Conservation (phyloP, 495 filamentous ascomycete genomes). For the Tetracladium marchalianum region DNA sequence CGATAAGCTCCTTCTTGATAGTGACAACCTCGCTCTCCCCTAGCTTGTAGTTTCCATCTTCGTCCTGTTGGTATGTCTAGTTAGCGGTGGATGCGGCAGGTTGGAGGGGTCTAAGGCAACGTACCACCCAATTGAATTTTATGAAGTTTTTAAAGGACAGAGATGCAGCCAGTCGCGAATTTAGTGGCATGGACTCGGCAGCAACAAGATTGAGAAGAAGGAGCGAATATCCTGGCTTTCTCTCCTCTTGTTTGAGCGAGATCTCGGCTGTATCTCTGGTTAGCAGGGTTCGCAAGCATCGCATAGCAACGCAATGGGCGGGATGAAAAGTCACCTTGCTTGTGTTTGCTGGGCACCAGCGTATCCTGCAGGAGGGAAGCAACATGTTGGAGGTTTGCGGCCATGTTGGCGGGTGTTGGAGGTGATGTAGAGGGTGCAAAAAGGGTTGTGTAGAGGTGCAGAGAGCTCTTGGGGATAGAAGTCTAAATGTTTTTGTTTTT, state of each 20-base stretch:
- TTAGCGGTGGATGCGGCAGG: background rate
- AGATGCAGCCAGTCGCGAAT: conserved; percentile 80
- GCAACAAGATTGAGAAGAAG: conserved; percentile 81
- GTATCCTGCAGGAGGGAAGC: conserved; percentile 77
- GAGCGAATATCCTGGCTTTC: conserved; percentile 77
- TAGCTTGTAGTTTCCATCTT: conserved; percentile 85
- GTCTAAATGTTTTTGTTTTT: too few relatives aligned
- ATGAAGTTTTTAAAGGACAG: conserved; percentile 99
- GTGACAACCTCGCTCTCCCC: conserved; percentile 66
- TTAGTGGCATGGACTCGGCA: conserved; percentile 51
- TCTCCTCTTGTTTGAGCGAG: conserved; percentile 63
- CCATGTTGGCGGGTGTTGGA: conserved; percentile 44
- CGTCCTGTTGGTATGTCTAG: conserved; percentile 45
- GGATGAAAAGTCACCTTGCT: conserved; percentile 53
- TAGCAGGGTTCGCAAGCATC: conserved; percentile 1
- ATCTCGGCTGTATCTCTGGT: conserved; percentile 54
- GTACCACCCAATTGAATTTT: conserved; percentile 73
- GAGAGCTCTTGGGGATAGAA: too few relatives aligned
- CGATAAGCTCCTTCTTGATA: conserved; percentile 91
- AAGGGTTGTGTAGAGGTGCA: too few relatives aligned
- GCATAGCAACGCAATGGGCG: conserved; percentile 10
- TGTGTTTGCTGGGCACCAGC: conserved; percentile 73
- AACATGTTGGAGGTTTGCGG: conserved; percentile 60
- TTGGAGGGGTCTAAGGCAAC: conserved; percentile 19
- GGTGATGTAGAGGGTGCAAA: background rate